Percentiles rank a stretch among this genome's conserved stretches.
phyloP scores from a whole-genome alignment of 257 asterid genomes.

The Nicotiana obtusifolia region DNA sequence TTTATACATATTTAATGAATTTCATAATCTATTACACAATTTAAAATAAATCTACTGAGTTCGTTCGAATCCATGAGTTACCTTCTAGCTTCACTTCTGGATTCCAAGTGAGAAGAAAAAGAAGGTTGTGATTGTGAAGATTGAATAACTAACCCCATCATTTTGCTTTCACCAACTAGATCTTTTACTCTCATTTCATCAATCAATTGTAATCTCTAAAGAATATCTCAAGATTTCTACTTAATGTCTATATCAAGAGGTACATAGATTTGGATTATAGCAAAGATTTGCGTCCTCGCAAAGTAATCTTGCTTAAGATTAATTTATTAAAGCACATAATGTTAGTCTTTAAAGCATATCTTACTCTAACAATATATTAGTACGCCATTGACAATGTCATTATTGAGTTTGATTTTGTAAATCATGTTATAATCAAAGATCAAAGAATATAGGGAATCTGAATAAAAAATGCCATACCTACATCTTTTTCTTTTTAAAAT shows the following conservation, averaged over 20 bases:
- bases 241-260: not conserved
- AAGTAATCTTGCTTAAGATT: not conserved
- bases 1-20: no score
- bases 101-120: not conserved
- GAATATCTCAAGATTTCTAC: conserved; percentile 4
- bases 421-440: conserved; percentile 1
- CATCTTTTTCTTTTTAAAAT: not conserved
- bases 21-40: no score
- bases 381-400: not conserved
- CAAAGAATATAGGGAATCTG: not conserved
- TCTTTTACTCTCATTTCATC: conserved; percentile 12
- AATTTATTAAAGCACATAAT: not conserved
- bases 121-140: conserved; percentile 15
- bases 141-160: conserved; percentile 23
- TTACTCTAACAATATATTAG: not conserved
- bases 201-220: conserved; percentile 5
- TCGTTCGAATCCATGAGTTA: no score
- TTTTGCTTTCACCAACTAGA: conserved; percentile 39
- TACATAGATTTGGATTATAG: not conserved
- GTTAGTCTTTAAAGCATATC: not conserved
- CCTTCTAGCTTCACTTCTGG: no score
- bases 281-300: not conserved
- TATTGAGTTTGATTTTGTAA: not conserved
- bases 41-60: no score
- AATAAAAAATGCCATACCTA: not conserved